Conservation (phyloP, 75 land plant genomes). For the Picea sitchensis region DNA sequence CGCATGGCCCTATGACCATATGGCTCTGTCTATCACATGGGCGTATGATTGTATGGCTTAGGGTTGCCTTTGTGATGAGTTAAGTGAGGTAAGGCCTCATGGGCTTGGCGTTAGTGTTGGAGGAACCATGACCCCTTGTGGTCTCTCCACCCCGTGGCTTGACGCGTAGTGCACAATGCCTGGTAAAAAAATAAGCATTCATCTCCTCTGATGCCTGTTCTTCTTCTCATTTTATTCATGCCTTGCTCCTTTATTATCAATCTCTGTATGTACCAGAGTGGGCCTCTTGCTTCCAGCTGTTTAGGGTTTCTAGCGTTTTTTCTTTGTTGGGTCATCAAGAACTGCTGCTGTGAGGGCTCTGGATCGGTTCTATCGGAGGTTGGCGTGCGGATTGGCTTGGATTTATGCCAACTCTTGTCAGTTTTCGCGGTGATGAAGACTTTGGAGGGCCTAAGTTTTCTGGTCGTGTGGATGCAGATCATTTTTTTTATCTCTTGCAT, state of each 20-base stretch:
- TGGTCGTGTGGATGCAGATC: slow-evolving; percentile 21
- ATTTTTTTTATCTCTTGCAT: slow-evolving; percentile 20
- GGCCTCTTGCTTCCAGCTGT: background rate
- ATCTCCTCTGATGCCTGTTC: background rate
- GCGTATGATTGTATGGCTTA: too few species aligned
- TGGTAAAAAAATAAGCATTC: background rate
- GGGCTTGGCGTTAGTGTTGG: too few species aligned
- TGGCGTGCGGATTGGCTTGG: slow-evolving; percentile 1
- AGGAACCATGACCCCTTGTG: too few species aligned
- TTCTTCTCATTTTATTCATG: background rate
- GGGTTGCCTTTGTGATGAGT: too few species aligned
- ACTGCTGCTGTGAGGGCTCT: background rate
- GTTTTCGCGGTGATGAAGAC: slow-evolving; percentile 38
- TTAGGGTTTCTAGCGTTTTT: background rate
- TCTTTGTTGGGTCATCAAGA: background rate
- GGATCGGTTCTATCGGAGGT: slow-evolving; percentile 1
- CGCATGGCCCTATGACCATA: too few species aligned
- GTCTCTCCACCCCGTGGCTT: too few species aligned
- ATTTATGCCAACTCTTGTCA: slow-evolving; percentile 38
- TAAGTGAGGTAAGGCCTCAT: too few species aligned
- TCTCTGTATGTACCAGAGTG: background rate
- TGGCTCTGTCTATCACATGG: too few species aligned
- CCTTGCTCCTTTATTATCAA: background rate
- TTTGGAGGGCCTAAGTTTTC: slow-evolving; percentile 25
- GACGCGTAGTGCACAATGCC: too few species aligned